phyloP scores from a whole-genome alignment of 345 rosid species.

The Murraya paniculata region DNA sequence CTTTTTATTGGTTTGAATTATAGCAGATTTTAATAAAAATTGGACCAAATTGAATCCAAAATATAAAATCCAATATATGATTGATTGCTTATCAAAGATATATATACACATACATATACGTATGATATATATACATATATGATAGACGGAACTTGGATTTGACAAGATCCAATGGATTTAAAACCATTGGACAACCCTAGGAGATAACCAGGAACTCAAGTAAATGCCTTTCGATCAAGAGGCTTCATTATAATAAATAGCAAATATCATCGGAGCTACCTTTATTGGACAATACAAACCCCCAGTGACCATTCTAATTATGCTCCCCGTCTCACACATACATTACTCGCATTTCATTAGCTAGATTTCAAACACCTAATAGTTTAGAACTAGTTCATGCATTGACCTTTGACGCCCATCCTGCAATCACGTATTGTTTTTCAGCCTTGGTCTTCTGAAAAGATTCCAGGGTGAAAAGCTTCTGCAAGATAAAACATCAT shows the following conservation, averaged over 20 bases:
- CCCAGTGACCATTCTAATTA: background rate
- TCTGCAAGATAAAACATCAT: constrained; percentile 27
- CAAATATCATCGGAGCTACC: background rate
- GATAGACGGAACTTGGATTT: no score
- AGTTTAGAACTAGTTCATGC: constrained; percentile 37
- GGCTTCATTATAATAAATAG: background rate
- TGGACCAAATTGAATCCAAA: no score
- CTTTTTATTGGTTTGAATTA: no score
- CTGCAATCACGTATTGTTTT: constrained; percentile 61
- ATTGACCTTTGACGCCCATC: constrained; percentile 86
- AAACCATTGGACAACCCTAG: no score
- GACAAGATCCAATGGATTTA: no score
- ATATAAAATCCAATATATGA: no score
- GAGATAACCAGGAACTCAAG: background rate
- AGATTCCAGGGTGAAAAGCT: constrained; percentile 54
- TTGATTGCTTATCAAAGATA: no score
- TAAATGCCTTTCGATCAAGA: background rate
- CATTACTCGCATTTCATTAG: constrained; percentile 8
- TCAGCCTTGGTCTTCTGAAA: constrained; percentile 67
- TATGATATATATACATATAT: no score
- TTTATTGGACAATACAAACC: constrained; percentile 8
- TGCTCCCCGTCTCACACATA: background rate
- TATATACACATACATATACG: no score
- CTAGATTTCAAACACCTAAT: constrained; percentile 21
- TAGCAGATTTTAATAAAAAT: no score